These are phyloP conservation scores for Candida neerlandica DNA, from an alignment of 1,139 yeast genomes.

Conservation along the genomic window DNA sequence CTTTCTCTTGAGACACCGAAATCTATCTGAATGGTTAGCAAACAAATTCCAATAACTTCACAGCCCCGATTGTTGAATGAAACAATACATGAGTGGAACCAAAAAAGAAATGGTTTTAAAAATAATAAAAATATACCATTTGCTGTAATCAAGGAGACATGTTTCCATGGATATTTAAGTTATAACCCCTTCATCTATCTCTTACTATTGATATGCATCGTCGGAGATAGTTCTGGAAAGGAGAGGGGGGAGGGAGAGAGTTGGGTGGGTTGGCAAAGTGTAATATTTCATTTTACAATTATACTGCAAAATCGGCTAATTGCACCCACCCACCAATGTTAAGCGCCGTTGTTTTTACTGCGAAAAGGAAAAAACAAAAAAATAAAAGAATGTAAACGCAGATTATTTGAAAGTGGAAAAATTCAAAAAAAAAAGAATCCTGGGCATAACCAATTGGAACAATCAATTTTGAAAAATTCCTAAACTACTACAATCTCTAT, in stretches of 20 bases:
- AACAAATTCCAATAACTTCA: neutral
- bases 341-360: neutral
- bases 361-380: neutral
- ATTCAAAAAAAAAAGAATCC: neutral
- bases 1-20: neutral
- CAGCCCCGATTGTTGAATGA: neutral
- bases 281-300: neutral
- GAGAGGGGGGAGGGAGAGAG: too few species aligned
- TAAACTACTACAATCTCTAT: neutral
- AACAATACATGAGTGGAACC: too few species aligned
- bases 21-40: too few species aligned
- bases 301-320: neutral
- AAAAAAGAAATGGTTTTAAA: too few species aligned
- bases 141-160: too few species aligned
- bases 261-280: too few species aligned
- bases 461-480: neutral
- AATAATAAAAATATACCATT: too few species aligned
- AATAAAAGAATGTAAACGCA: neutral
- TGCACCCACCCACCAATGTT: too few species aligned
- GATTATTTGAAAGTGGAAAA: too few species aligned
- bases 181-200: too few species aligned
- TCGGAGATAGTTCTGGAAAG: neutral
- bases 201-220: too few species aligned
- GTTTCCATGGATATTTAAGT: too few species aligned
- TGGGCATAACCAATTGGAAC: slow-evolving; percentile 3